These are phyloP conservation scores for Leccinum huronense DNA, from an alignment of 1,284 basidiomycete genomes.

Conservation along the genomic window DNA sequence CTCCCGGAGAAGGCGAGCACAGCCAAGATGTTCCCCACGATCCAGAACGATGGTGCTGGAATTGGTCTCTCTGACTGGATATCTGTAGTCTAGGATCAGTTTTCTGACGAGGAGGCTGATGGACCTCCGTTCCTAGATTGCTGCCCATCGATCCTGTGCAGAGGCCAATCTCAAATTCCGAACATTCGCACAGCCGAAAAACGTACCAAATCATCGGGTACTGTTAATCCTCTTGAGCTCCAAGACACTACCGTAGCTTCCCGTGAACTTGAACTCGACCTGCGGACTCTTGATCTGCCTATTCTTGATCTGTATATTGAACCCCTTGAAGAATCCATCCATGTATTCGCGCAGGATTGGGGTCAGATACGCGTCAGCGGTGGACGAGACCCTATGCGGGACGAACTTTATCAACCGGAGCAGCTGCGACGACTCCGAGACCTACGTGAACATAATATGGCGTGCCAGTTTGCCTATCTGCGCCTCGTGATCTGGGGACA, in stretches of 20 bases:
- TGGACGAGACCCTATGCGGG: slow-evolving; percentile 87
- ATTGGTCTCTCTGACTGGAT: too few species aligned
- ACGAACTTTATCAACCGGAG: slow-evolving; percentile 97
- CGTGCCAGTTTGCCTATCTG: slow-evolving; percentile 73
- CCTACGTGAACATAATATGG: slow-evolving; percentile 79
- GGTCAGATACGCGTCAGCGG: slow-evolving; percentile 95
- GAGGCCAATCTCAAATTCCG: slow-evolving; percentile 4
- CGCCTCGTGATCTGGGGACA: slow-evolving; percentile 80
- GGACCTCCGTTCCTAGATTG: slow-evolving; percentile 62
- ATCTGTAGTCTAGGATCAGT: slow-evolving; percentile 55
- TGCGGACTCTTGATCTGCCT: slow-evolving; percentile 36
- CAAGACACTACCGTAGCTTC: slow-evolving; percentile 73
- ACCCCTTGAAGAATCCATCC: slow-evolving; percentile 88
- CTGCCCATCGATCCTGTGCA: slow-evolving; percentile 65
- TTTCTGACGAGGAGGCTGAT: slow-evolving; percentile 60
- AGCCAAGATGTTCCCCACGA: too few species aligned
- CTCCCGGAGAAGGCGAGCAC: too few species aligned
- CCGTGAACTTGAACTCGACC: slow-evolving; percentile 63
- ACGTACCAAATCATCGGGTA: slow-evolving; percentile 61
- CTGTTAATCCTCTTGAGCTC: slow-evolving; percentile 52
- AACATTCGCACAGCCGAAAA: background rate
- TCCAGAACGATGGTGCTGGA: too few species aligned
- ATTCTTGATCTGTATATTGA: slow-evolving; percentile 67
- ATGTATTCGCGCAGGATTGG: slow-evolving; percentile 85
- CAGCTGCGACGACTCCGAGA: slow-evolving; percentile 85